Evolutionary conservation across 2,329 filamentous ascomycete species (phyloP), one percentile per base, ranked within the genome.

Genomic region (Xylariaceae sp.): DNA sequence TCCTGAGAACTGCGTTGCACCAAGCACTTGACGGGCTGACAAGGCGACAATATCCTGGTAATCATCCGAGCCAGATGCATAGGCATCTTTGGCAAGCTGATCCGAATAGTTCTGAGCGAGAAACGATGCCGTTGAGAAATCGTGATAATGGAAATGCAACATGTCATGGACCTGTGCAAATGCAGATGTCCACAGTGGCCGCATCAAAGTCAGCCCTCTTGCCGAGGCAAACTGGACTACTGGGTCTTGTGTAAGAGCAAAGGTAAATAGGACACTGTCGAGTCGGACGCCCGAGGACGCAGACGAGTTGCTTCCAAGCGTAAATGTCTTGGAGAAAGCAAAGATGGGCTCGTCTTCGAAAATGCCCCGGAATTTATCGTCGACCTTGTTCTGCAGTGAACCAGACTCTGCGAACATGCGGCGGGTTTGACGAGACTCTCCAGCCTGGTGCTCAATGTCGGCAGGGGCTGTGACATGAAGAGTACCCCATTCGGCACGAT

Each of bases 401-500:
- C 88, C 86, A 12, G 79, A 84, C 52, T 78, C 76, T 1, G 89
- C 82, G 69, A 95, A 96, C 1, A 78, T 75, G 57, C 83, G 82
- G 47, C 89, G 82, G 18, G 94, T 73, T 9, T 76, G 56, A 2
- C 75, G 78, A 6, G 89, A 88, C 17, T 83, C 84, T 31, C 89
- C 90, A 56, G 81, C 82, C 70, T 93, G 84, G 65, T 92, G 86
- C 22, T 80, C 75, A 16, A 81, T 82, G 64, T 86, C 79, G 57
- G 76, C 73, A 18, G 90, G 88, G 1, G 78, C 89, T 18, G 87
- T 87, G 66, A 95, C 90, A 69, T 89, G 82, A 51, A 95, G 69
- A 28, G 84, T 87, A 4, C 90, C 90, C 90, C 90, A 95, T 79
- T 95, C 90, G 1, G 87, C 81, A 41, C 86, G 86, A 62, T 95